Conservation (phyloP, 163 green algal species). For the Scenedesmus sp. region DNA sequence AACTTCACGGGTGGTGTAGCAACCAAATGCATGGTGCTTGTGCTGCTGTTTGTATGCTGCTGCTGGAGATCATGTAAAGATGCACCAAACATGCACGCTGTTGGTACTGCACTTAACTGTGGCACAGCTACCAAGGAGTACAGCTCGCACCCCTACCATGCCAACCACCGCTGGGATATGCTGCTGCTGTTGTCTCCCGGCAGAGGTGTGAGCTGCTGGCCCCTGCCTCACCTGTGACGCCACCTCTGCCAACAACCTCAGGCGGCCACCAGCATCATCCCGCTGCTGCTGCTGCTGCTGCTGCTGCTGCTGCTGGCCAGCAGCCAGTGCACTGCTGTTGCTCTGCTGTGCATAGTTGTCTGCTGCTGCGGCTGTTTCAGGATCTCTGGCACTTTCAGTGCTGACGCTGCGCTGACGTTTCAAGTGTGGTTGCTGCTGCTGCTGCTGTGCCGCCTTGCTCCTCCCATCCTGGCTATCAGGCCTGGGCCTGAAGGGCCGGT, state of each 20-base stretch:
- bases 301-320: neutral
- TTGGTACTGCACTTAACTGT: neutral
- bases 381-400: neutral
- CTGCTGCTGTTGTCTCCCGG: neutral
- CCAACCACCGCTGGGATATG: neutral
- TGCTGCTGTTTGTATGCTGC: no score
- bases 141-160: no score
- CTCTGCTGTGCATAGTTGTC: neutral
- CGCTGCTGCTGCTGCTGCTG: neutral
- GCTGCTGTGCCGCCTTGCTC: neutral
- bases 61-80: no score
- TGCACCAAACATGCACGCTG: neutral
- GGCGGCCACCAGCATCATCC: neutral
- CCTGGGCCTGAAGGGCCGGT: neutral
- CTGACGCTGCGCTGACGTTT: neutral
- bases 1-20: neutral
- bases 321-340: neutral
- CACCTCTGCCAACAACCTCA: constrained; percentile 13
- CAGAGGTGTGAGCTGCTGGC: neutral
- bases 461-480: neutral
- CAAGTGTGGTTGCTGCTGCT: constrained; percentile 14
- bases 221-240: neutral
- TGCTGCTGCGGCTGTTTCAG: neutral
- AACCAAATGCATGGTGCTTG: neutral
- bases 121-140: no score